Base-by-base conservation (phyloP, 2,329 filamentous ascomycete species). In the Epichloe sibirici region DNA sequence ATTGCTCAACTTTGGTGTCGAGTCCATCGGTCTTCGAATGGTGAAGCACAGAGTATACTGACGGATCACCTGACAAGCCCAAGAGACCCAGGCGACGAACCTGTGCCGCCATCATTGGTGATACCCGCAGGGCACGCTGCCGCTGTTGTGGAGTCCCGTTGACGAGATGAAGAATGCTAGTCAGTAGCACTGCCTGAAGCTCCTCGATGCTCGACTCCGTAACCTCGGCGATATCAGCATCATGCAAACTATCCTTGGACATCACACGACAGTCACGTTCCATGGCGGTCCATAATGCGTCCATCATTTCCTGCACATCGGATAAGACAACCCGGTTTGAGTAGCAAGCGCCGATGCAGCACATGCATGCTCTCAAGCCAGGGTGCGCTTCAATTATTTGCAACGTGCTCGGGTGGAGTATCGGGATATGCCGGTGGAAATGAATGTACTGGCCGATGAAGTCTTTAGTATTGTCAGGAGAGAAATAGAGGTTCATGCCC, bases 271-370 rank as follows among this genome's bases (percentile, higher is more conserved):
- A 64, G 48, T 81, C 79, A 47, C 74, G 74, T 59, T 82, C 72
- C 43, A 87, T 73, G 9, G 78, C 78, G 23, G 73, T 63, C 57
- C 79, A 79, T 37, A 83, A 72, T 49, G 79, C 73, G 54, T 85
- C 78, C 75, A 85, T 86, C 66, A 88, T 74, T 63, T 81, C 78
- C 56, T 85, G 81, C 57, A 85, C 81, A 57, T 85, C 74, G 55
- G 74, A 70, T 45, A 81, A 67, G 31, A 73, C 70, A 56, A 86
- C 69, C 55, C 74, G 75, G 51, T 85, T 76, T 49, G 85, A 87
- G 66, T 89, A 90, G 53, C 86, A 85, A 42, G 85, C 85, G 39
- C 86, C 86, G 59, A 87, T 75, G 63, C 82, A 87, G 61, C 85
- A 81, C 74, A 90, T 85, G 56, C 77, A 76, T 55, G 86, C 74